These are phyloP conservation scores for Xerocomellus amylosporus DNA, from an alignment of 768 basidiomycete species.

Conservation along the genomic window DNA sequence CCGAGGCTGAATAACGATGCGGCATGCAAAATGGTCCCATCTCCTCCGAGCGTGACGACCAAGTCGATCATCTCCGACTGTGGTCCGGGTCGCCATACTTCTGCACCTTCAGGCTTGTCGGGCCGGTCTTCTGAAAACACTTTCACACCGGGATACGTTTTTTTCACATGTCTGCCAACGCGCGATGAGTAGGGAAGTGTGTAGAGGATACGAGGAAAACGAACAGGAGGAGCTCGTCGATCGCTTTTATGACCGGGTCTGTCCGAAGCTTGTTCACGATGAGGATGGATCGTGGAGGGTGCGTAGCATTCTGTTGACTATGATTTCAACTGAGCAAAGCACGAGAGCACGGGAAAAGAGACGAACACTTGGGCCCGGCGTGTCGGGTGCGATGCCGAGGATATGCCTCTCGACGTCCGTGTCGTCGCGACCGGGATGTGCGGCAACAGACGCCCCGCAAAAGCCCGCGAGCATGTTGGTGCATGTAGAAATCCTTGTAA, in stretches of 20 bases:
- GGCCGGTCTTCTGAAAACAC: constrained; percentile 65
- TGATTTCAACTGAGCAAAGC: constrained; percentile 26
- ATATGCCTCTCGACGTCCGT: constrained; percentile 12
- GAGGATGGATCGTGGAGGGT: constrained; percentile 60
- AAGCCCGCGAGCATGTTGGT: constrained; percentile 1
- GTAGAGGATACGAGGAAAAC: constrained; percentile 20
- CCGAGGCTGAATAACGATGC: constrained; percentile 87
- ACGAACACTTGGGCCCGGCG: constrained; percentile 21
- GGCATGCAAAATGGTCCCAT: constrained; percentile 92
- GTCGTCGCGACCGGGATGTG: background rate
- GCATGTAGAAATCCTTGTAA: constrained; percentile 6
- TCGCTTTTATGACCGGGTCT: constrained; percentile 71
- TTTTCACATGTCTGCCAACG: constrained; percentile 49
- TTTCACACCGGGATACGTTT: constrained; percentile 56
- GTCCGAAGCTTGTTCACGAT: constrained; percentile 82
- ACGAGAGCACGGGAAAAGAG: constrained; percentile 4
- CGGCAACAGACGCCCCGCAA: background rate
- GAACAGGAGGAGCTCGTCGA: constrained; percentile 69
- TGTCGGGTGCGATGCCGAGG: constrained; percentile 8
- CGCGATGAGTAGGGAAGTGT: background rate
- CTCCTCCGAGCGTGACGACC: constrained; percentile 89
- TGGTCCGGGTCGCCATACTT: constrained; percentile 58
- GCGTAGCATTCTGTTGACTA: constrained; percentile 23
- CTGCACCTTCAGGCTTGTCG: constrained; percentile 62
- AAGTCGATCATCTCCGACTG: constrained; percentile 70